Conservation (phyloP, 2,329 filamentous ascomycete genomes). For the Aspergillus ibericus region DNA sequence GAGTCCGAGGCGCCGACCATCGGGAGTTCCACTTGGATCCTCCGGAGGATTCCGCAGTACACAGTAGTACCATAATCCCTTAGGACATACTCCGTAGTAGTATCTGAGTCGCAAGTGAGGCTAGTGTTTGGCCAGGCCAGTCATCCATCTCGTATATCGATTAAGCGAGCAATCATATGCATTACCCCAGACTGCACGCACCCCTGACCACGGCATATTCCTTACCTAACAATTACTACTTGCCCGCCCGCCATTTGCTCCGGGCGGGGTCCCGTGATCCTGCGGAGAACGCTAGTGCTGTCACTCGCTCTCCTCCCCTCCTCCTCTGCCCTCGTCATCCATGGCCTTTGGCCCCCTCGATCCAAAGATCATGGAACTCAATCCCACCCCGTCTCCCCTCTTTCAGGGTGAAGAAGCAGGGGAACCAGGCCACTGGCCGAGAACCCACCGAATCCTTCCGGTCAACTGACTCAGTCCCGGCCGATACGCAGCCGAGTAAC, state of each 20-base stretch:
- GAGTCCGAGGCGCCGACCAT: not conserved
- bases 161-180: no score
- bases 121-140: no score
- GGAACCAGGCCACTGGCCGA: not conserved
- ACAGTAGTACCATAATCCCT: no score
- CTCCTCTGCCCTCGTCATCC: not conserved
- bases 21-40: no score
- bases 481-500: not conserved
- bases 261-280: constrained; percentile 13
- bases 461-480: not conserved
- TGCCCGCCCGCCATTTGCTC: constrained; percentile 10
- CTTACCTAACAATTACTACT: constrained; percentile 20
- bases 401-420: not conserved
- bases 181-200: constrained; percentile 1
- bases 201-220: constrained; percentile 10
- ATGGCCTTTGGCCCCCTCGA: not conserved
- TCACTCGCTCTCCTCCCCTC: not conserved
- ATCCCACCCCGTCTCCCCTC: not conserved
- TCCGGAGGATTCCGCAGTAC: no score
- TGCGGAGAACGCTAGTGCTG: constrained; percentile 7
- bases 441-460: not conserved
- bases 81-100: no score
- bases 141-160: no score
- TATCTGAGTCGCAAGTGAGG: no score
- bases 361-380: not conserved